phyloP scores from a whole-genome alignment of 225 moss, liverwort and hornwort genomes.

The Pseudisothecium myosuroides region DNA sequence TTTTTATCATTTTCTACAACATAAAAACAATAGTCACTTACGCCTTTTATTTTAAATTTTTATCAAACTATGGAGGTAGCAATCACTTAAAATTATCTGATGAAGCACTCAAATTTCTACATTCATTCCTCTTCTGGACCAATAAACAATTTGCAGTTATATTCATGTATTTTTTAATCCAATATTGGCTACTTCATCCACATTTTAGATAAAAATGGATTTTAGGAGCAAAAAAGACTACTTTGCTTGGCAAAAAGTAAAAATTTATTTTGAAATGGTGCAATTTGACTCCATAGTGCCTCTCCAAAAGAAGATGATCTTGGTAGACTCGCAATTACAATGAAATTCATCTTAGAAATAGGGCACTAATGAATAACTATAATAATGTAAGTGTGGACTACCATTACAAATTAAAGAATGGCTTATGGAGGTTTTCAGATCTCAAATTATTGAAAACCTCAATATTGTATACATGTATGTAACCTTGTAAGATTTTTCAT shows the following conservation, averaged over 20 bases:
- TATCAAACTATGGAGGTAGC: rapidly evolving
- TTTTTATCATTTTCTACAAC: no score
- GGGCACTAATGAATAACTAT: not conserved
- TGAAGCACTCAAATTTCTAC: not conserved
- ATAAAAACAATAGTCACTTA: no score
- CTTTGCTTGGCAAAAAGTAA: not conserved
- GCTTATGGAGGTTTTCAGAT: not conserved
- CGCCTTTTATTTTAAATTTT: not conserved
- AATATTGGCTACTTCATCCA: not conserved
- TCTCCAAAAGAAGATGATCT: rapidly evolving
- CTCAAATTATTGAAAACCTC: not conserved
- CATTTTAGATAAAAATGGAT: not conserved
- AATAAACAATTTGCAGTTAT: not conserved
- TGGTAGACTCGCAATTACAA: no score
- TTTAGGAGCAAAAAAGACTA: not conserved
- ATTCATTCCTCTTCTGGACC: not conserved
- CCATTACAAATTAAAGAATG: not conserved
- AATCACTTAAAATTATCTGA: not conserved
- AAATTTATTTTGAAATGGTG: not conserved
- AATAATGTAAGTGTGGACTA: not conserved
- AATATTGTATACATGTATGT: no score
- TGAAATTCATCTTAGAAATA: not conserved
- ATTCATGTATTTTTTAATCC: not conserved
- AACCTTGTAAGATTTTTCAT: not conserved
- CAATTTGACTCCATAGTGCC: not conserved